Evolutionary conservation across 441 rosid genomes (phyloP).

Genomic region (Eruca vesicaria): DNA sequence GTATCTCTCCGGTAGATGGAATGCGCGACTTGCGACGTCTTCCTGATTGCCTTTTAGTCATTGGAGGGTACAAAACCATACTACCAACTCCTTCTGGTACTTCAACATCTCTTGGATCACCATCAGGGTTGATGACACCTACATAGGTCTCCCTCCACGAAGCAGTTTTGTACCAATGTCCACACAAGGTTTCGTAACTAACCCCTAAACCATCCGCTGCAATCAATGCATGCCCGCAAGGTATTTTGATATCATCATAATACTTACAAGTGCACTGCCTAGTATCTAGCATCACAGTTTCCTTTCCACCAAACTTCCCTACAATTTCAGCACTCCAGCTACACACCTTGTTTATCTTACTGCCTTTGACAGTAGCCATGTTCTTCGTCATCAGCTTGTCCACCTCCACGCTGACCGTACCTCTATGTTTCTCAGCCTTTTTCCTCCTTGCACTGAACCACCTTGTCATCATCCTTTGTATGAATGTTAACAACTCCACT

Average conservation of each 20-base stretch:
- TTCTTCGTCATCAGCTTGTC: neutral
- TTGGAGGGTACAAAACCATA: neutral
- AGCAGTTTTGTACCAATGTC: neutral
- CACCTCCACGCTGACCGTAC: neutral
- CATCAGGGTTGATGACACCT: neutral
- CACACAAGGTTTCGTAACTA: neutral
- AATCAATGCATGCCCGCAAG: neutral
- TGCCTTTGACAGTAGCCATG: neutral
- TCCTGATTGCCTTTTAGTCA: neutral
- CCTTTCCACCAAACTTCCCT: neutral
- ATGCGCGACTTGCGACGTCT: neutral
- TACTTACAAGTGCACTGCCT: neutral
- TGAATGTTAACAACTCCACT: neutral
- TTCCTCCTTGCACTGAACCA: neutral
- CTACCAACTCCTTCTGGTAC: neutral
- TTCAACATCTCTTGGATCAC: neutral
- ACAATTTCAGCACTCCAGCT: neutral
- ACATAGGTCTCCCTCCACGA: neutral
- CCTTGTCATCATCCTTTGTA: neutral
- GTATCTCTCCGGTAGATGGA: neutral
- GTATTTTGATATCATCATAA: neutral
- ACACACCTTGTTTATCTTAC: neutral
- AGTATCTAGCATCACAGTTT: neutral
- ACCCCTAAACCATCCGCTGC: neutral
- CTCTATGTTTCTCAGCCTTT: neutral